Evolutionary conservation across 2,329 filamentous ascomycete species (phyloP).

Genomic region (Chrysosporium queenslandicum): DNA sequence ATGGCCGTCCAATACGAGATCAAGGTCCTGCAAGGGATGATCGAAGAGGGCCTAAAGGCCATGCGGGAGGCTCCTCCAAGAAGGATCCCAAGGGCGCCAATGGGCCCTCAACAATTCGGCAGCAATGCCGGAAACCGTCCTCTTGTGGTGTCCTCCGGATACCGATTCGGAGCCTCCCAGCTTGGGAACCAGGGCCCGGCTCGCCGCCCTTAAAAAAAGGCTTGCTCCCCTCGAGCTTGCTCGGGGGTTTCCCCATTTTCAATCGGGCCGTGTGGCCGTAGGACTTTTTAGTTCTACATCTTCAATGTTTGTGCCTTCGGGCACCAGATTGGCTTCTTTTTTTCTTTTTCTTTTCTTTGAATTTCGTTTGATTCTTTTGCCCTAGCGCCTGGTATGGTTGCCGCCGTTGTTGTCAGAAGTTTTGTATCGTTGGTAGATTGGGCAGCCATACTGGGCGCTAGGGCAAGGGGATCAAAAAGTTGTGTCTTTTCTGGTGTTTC

Average conservation of each 20-base stretch:
- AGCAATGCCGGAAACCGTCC: not conserved
- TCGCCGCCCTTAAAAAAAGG: not conserved
- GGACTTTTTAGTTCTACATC: too few relatives aligned
- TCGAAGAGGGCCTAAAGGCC: conserved; percentile 16
- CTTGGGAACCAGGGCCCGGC: not conserved
- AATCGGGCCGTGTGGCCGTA: too few relatives aligned
- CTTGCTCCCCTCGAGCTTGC: not conserved
- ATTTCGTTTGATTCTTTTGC: not conserved
- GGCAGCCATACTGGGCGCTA: not conserved
- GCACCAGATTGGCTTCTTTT: not conserved
- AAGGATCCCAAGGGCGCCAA: not conserved
- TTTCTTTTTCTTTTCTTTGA: not conserved
- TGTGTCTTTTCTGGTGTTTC: too few relatives aligned
- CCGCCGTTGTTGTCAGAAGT: not conserved
- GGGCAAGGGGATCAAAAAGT: not conserved
- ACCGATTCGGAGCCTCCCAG: not conserved
- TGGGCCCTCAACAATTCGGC: not conserved
- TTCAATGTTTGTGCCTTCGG: not conserved
- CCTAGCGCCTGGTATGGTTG: not conserved
- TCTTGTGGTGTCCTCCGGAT: not conserved
- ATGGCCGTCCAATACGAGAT: conserved; percentile 16
- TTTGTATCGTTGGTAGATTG: not conserved
- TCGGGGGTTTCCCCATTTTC: not conserved
- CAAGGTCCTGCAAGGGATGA: conserved; percentile 9
- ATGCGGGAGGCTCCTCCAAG: not conserved